Evolutionary conservation across 768 basidiomycete genomes (phyloP).

Genomic region (Clathrus columnatus): DNA sequence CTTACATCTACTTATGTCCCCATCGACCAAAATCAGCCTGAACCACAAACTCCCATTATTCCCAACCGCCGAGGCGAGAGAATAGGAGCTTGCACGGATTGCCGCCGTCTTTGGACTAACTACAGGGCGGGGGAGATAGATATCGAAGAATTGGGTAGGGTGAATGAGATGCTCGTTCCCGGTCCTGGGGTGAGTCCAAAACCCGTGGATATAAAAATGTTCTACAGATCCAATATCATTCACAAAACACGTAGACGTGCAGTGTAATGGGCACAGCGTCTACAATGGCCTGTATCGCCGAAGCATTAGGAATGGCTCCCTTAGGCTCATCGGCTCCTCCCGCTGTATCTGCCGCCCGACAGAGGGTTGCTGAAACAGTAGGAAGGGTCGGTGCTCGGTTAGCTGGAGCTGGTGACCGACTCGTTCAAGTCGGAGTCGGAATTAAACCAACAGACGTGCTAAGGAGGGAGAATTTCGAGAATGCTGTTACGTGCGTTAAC

Average conservation of each 20-base stretch:
- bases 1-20: conserved; percentile 11
- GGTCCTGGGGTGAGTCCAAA: conserved; percentile 16
- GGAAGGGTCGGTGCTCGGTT: conserved; percentile 15
- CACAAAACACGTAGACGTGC: conserved; percentile 19
- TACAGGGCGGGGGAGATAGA: conserved; percentile 20
- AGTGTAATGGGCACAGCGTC: conserved; percentile 22
- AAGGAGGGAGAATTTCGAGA: conserved; percentile 14
- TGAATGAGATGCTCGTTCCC: conserved; percentile 20
- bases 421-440: not conserved
- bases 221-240: not conserved
- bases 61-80: conserved; percentile 14
- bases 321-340: conserved; percentile 19
- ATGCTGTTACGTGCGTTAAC: conserved; percentile 14
- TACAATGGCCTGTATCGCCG: conserved; percentile 21
- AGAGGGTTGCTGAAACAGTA: conserved; percentile 17
- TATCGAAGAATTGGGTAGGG: conserved; percentile 18
- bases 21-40: too few relatives aligned
- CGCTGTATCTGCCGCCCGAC: conserved; percentile 17
- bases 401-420: not conserved
- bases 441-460: conserved; percentile 8
- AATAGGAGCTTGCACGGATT: conserved; percentile 22
- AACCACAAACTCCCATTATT: not conserved
- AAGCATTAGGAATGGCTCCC: conserved; percentile 19
- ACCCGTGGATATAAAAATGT: not conserved
- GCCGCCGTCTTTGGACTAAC: conserved; percentile 18